Evolutionary conservation across 1,139 yeast genomes (phyloP).

Genomic region (Fermentozyma sake): DNA sequence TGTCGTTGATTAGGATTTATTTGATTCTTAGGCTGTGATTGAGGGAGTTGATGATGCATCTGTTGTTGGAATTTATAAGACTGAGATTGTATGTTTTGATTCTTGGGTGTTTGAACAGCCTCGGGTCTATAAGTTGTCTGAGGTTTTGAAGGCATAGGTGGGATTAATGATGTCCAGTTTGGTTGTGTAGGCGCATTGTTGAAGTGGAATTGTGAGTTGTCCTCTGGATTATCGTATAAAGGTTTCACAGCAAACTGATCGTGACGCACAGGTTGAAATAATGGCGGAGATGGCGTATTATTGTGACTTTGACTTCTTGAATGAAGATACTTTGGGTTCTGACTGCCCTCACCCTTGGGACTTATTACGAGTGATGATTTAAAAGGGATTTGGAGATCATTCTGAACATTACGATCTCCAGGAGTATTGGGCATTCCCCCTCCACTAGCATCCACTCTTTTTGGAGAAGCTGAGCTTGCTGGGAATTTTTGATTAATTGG

Average conservation of each 20-base stretch:
- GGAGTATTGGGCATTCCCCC: no score
- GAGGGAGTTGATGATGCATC: conserved; percentile 1
- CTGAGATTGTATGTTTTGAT: not conserved
- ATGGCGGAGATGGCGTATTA: conserved; percentile 10
- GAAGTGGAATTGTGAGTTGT: conserved; percentile 7
- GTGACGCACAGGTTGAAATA: conserved; percentile 14
- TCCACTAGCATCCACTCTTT: no score
- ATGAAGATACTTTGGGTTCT: no score
- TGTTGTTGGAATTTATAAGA: conserved; percentile 6
- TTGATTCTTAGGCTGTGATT: conserved; percentile 1
- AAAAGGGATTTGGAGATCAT: no score
- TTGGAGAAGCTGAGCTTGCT: no score
- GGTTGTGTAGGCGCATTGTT: conserved; percentile 5
- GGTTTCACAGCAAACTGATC: conserved; percentile 8
- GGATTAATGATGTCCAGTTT: conserved; percentile 25
- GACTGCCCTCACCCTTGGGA: no score
- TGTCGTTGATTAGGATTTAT: conserved; percentile 10
- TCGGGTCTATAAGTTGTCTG: conserved; percentile 8
- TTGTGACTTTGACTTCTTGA: conserved; percentile 14
- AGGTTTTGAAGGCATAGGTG: conserved; percentile 21
- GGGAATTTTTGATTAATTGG: no score
- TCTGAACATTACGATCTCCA: no score
- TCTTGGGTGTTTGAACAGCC: not conserved
- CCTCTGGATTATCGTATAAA: no score
- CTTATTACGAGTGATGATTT: no score